phyloP scores from a whole-genome alignment of 78 protist species.

The Guillardia theta region DNA sequence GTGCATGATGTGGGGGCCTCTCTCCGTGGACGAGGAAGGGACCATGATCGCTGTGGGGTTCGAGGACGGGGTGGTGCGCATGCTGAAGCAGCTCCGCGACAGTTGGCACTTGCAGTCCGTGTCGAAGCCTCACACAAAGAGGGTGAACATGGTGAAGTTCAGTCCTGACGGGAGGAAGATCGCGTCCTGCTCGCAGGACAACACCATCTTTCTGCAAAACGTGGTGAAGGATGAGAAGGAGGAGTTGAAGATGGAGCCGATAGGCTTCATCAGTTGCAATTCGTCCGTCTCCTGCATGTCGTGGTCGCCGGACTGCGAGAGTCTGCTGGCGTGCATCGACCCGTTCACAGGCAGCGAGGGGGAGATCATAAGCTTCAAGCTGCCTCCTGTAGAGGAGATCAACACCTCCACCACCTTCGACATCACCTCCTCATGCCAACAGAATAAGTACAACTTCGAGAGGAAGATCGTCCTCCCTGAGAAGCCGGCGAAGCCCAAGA shows the following conservation, averaged over 20 bases:
- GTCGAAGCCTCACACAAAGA: conserved; percentile 64
- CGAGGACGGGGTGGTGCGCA: conserved; percentile 58
- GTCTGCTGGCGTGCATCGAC: not conserved
- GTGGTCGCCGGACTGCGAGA: conserved; percentile 44
- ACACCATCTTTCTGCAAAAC: conserved; percentile 49
- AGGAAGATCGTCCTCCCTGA: not conserved
- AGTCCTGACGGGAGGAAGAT: not conserved
- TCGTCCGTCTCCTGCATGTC: not conserved
- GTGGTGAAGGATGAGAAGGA: not conserved
- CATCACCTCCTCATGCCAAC: too few species aligned
- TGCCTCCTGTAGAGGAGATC: not conserved
- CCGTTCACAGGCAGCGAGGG: conserved; percentile 32
- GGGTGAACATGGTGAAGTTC: not conserved
- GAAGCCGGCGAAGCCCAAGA: not conserved
- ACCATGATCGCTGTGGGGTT: conserved; percentile 52
- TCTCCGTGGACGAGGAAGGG: not conserved
- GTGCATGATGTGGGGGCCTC: conserved; percentile 33
- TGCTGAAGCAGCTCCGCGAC: not conserved
- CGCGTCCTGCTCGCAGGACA: conserved; percentile 60
- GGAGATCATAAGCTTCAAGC: not conserved
- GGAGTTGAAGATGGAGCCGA: not conserved
- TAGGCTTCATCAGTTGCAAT: not conserved
- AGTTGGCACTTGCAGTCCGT: not conserved
- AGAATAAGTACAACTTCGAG: not conserved
- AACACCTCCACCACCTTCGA: not conserved